Percentiles rank a stretch among this genome's conserved stretches.
Evolutionary conservation across 2,329 filamentous ascomycete genomes (phyloP).

Genomic region (Ophiostoma pallidulum): DNA sequence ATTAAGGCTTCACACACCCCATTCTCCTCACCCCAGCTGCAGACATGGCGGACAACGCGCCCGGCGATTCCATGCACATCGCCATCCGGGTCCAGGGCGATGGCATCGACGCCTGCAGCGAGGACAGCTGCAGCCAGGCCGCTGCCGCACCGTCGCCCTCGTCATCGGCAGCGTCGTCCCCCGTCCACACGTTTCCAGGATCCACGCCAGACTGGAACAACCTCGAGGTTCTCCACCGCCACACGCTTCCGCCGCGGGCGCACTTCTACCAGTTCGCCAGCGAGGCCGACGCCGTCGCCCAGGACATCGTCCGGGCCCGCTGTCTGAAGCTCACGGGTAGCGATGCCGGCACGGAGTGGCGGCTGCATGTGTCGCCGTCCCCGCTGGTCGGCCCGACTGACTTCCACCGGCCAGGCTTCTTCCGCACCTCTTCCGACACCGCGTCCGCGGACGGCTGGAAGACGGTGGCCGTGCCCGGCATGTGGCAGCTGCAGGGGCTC

Average conservation of each 20-base stretch:
- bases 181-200: neutral
- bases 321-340: constrained; percentile 14
- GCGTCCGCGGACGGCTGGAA: constrained; percentile 28
- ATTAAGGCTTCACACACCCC: too few species aligned
- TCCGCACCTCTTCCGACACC: constrained; percentile 25
- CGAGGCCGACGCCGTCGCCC: constrained; percentile 20
- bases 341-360: constrained; percentile 29
- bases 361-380: constrained; percentile 38
- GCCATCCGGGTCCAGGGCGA: neutral
- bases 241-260: constrained; percentile 46
- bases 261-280: constrained; percentile 45
- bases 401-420: constrained; percentile 30
- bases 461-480: constrained; percentile 52
- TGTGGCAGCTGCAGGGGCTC: constrained; percentile 63
- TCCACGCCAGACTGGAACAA: constrained; percentile 50
- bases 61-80: neutral
- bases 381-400: constrained; percentile 36
- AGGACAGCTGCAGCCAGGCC: neutral
- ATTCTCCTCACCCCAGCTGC: too few species aligned
- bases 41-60: neutral
- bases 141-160: neutral
- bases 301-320: neutral
- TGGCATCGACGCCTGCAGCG: neutral
- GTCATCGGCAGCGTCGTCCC: too few species aligned
- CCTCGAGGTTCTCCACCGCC: constrained; percentile 47